Evolutionary conservation across 257 asterid genomes (phyloP), one percentile per base, ranked within the genome.

Genomic region (Sherardia arvensis): DNA sequence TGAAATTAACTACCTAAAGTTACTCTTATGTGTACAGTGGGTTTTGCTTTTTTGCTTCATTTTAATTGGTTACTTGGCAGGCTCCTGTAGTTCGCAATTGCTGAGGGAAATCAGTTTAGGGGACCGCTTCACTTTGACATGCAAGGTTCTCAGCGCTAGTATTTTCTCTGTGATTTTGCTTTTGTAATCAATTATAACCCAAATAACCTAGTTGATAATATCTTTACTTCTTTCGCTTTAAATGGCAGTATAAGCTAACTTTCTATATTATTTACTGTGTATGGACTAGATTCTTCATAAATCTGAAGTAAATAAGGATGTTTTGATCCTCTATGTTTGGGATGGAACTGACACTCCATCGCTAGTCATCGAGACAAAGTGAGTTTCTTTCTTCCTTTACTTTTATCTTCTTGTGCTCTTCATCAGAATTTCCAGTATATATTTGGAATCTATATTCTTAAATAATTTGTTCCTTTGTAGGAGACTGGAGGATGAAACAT

Each of bases 291-390:
- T 91, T 78, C 71, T 88, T 69, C 84, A 91, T 74, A 32, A 76
- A 53, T 72, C 73, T 70, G 77, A 83, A 75, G 79, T 70, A 54
- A 74, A 71, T 67, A 73, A 78, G 68, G 82, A 78, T 69, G 79
- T 81, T 32, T 81, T 86, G 89, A 71, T 86, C 78, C 79, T 91
- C 67, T 87, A 73, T 73, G 77, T 82, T 73, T 91, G 98, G 98
- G 95, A 91, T 83, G 98, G 95, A 62, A 85, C 89, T 33, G 98
- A 91, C 64, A 60, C 86, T 63, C 93, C 93, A 8, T 87, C 95
- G 18, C 63, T 67, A 68, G 55, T 79, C 67, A 67, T 86, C 69
- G 79, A 75, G 61, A 38, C 85, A 55, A 82, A 76, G 98, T 91
- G 72, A 77, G 86, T 64, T 27, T 30, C 69, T 64, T 15, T 67